Conservation (phyloP, 352 stramenopile species). For the Globisporangium radiosum region DNA sequence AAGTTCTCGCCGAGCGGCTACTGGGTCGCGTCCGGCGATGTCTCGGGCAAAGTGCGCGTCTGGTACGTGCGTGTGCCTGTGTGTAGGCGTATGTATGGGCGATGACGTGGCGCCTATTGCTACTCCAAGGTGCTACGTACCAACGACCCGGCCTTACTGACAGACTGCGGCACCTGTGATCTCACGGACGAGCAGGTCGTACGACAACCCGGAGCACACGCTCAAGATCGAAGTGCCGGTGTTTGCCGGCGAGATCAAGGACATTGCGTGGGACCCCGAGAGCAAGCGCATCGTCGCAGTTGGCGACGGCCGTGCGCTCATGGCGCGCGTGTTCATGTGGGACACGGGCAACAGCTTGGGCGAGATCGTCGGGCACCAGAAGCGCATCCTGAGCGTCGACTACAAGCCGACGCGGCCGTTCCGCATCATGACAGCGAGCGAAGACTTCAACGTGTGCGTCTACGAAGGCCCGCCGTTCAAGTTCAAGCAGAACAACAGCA, state of each 20-base stretch:
- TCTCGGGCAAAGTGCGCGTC: conserved; percentile 89
- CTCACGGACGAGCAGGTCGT: conserved; percentile 42
- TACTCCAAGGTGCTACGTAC: no score
- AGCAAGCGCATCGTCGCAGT: conserved; percentile 92
- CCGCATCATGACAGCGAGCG: conserved; percentile 91
- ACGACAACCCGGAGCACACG: conserved; percentile 95
- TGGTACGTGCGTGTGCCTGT: conserved; percentile 55
- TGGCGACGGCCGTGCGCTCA: conserved; percentile 73
- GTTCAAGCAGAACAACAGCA: conserved; percentile 91
- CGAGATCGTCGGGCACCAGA: conserved; percentile 92
- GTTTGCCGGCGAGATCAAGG: conserved; percentile 89
- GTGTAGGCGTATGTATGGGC: not conserved
- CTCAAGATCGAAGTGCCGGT: conserved; percentile 91
- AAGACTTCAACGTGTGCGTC: conserved; percentile 95
- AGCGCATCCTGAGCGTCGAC: conserved; percentile 89
- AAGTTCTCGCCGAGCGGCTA: conserved; percentile 94
- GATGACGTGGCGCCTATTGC: no score
- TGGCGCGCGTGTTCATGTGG: conserved; percentile 92
- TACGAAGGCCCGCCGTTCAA: conserved; percentile 96
- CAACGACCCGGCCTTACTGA: no score
- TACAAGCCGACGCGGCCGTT: conserved; percentile 93
- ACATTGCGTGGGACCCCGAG: conserved; percentile 94
- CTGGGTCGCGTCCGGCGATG: conserved; percentile 91
- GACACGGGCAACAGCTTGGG: conserved; percentile 95
- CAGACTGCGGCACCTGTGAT: no score